Conservation (phyloP, 2,329 filamentous ascomycete species). For the Dryadomyces quercus-mongolicae region DNA sequence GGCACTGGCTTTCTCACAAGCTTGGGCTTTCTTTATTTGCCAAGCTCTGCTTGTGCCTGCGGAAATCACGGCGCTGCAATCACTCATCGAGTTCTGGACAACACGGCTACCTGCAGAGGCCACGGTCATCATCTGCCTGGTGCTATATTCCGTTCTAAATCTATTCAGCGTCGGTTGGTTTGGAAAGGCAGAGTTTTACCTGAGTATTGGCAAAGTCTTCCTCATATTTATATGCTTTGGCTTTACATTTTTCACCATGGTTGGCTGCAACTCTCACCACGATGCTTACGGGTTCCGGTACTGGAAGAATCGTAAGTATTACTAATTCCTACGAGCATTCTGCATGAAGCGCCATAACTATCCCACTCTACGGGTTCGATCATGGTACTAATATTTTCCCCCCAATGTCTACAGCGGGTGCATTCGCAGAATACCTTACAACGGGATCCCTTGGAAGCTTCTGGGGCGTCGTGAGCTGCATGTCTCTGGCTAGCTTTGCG, state of each 20-base stretch:
- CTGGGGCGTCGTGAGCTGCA: constrained; percentile 51
- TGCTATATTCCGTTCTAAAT: constrained; percentile 1
- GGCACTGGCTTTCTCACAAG: constrained; percentile 31
- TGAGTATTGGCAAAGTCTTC: constrained; percentile 27
- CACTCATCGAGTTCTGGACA: constrained; percentile 44
- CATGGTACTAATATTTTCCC: constrained; percentile 26
- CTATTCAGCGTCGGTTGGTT: constrained; percentile 5
- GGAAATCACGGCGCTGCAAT: constrained; percentile 46
- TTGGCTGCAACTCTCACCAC: constrained; percentile 21
- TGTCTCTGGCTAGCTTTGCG: constrained; percentile 47
- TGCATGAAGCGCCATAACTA: too few relatives aligned
- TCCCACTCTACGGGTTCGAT: constrained; percentile 20
- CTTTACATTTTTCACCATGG: constrained; percentile 32
- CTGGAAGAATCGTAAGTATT: constrained; percentile 23
- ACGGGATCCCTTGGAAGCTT: constrained; percentile 33
- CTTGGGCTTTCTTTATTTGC: constrained; percentile 38
- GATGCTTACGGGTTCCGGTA: constrained; percentile 5
- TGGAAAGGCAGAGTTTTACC: constrained; percentile 8
- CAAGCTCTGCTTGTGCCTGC: constrained; percentile 30
- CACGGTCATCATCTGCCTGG: neutral
- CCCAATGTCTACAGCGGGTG: constrained; percentile 10
- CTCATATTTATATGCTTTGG: constrained; percentile 37
- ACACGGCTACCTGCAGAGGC: constrained; percentile 22
- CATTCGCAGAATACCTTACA: constrained; percentile 31
- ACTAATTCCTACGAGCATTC: too few relatives aligned